phyloP scores from a whole-genome alignment of 73 alveolate genomes.

The Stentor coeruleus region DNA sequence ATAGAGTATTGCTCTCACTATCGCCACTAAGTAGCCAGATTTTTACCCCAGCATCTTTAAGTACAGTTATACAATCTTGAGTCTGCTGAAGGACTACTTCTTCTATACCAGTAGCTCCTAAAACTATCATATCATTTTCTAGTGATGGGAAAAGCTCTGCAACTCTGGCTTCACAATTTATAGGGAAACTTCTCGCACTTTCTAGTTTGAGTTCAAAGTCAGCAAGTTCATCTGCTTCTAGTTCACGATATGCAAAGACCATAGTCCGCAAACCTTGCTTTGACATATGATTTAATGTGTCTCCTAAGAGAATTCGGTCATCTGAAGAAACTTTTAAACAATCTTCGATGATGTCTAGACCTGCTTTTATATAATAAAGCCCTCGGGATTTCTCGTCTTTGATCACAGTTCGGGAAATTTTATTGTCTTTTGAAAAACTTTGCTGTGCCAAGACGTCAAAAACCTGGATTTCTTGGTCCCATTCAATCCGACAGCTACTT shows the following conservation, averaged over 20 bases:
- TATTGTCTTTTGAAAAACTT: neutral
- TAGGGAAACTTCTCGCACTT: neutral
- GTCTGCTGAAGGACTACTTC: constrained; percentile 25
- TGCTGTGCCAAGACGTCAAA: neutral
- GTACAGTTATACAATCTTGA: neutral
- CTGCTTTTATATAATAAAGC: neutral
- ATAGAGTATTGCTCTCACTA: neutral
- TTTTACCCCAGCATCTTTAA: constrained; percentile 40
- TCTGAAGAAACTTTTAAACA: neutral
- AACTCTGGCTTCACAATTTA: neutral
- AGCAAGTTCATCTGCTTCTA: neutral
- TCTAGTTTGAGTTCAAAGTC: constrained; percentile 12
- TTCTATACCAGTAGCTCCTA: constrained; percentile 22
- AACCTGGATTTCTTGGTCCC: constrained; percentile 20
- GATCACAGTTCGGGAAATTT: neutral
- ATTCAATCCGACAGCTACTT: constrained; percentile 33
- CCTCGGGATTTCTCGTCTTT: neutral
- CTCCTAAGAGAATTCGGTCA: neutral
- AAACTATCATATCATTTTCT: neutral
- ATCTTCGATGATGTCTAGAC: neutral
- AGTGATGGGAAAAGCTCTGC: neutral
- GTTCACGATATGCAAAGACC: neutral
- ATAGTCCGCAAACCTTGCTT: neutral
- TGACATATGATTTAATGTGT: neutral
- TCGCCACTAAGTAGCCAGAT: constrained; percentile 47